Base-by-base conservation (phyloP, 1,284 basidiomycete genomes). In the Schizophyllum commune region DNA sequence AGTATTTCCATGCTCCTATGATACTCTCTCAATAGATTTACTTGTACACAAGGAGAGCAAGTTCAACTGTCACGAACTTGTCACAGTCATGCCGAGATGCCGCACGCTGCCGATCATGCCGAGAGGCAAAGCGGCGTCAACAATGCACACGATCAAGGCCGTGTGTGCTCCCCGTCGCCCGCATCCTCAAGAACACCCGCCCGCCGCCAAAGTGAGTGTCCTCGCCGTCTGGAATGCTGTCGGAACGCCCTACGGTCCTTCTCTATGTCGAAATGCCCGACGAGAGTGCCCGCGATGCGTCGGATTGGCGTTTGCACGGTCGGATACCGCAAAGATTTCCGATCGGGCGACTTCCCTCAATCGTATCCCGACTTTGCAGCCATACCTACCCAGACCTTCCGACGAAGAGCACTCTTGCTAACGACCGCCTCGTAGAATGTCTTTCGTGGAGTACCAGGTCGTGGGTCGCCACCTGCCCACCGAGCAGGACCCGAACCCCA, bases 401-500 rank as follows among this genome's bases (percentile, higher is more conserved):
- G 27, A 27, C 27, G 27, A 27, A 5, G 39, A 47, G 8, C 39
- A 47, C 13, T 8, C 3, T 47, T 17, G 17, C 39, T 47, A 8
- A 47, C 39, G 9, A 11, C 39, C 9, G 9, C 17, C 13, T 17
- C 39, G 39, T 17, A 47, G 39, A 47, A 47, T 47, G 39, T 13
- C 13, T 17, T 47, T 82, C 64, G 73, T 75, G 65, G 96, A 99
- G 86, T 98, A 85, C 83, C 94, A 97, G 81, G 93, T 99, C 78
- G 92, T 99, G 69, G 97, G 97, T 68, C 94, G 96, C 74, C 95
- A 96, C 78, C 82, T 98, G 72, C 96, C 96, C 72, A 96, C 95
- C 63, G 94, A 96, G 82, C 76, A 85, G 68, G 93, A 98, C 69
- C 92, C 94, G 63, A 91, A 85, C 67, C 96, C 96, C 67, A 98